phyloP scores from a whole-genome alignment of 306 rosid genomes.

The Corylus avellana region DNA sequence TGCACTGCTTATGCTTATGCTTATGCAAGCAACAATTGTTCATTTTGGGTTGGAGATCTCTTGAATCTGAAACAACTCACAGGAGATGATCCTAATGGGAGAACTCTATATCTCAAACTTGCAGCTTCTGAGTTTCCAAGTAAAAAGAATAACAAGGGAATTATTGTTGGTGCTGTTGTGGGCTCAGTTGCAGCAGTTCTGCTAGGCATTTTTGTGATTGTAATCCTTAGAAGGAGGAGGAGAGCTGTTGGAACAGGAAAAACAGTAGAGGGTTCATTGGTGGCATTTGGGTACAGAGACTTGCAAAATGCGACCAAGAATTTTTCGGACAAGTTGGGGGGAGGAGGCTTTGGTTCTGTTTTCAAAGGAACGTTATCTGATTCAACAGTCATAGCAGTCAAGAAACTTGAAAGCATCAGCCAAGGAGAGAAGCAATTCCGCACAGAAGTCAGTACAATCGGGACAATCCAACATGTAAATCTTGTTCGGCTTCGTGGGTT shows the following conservation, averaged over 20 bases:
- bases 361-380: slow-evolving; percentile 73
- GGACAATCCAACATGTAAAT: slow-evolving; percentile 83
- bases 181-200: slow-evolving; percentile 24
- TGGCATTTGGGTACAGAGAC: slow-evolving; percentile 52
- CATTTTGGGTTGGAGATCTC: slow-evolving; percentile 42
- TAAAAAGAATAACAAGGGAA: slow-evolving; percentile 20
- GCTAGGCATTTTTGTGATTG: slow-evolving; percentile 9
- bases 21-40: slow-evolving; percentile 33
- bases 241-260: background rate
- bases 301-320: slow-evolving; percentile 55
- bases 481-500: slow-evolving; percentile 80
- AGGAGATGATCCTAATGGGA: slow-evolving; percentile 38
- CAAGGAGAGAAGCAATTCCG: slow-evolving; percentile 91
- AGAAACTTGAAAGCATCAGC: slow-evolving; percentile 67
- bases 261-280: background rate
- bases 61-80: slow-evolving; percentile 39
- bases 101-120: slow-evolving; percentile 44
- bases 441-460: slow-evolving; percentile 73
- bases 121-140: slow-evolving; percentile 52
- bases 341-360: slow-evolving; percentile 86
- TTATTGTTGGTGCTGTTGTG: slow-evolving; percentile 32
- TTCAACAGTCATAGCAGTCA: slow-evolving; percentile 70
- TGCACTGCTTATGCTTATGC: slow-evolving; percentile 54
- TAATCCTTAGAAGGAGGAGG: background rate
- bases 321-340: slow-evolving; percentile 82